Evolutionary conservation across 202 grass and related monocot genomes (phyloP), one percentile per base, ranked within the genome.

Genomic region (Sporobolus alterniflorus): DNA sequence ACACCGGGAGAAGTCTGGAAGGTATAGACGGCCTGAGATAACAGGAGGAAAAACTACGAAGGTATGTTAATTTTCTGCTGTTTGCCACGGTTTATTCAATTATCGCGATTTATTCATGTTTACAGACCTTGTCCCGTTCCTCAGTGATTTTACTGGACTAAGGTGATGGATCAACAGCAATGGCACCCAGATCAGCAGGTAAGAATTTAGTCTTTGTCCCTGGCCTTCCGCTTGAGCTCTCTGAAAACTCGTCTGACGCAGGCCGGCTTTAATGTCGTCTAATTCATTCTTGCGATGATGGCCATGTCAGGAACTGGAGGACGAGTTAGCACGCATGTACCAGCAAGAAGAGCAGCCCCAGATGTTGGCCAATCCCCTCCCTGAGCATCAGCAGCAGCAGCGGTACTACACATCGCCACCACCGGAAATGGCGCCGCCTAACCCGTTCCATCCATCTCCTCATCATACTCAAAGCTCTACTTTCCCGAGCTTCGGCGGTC

Each of bases 181-280:
- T 94, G 89, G 89, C 79, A 70, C 29, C 57, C 89, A 33, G 54
- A 79, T 43, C 80, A 67, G 74, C 85, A 67, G 82, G 92, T 91
- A 84, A 74, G 82, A 64, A 43, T 28, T 61, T 26, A 4, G 12
- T 39, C 36, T 39, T 61, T 1, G 13, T 32, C 25, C 59, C 59
- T 31, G 13, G 1, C 59, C 59, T 30, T 29, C 26, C 26, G 2
- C 1, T 30, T 14, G 24, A 60, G 0, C 11, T 60, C 11, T 60
- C 24, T 56, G 42, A 52, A 52, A 12, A 11, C n/a, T 25, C 2
- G 54, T 8, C 9, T 55, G 52, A 24, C 11, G 21, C 6, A 18
- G 32, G 39, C 6, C 13, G 32, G 39, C 32, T 77, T 74, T 75
- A 24, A 26, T 64, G 60, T 40, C 3, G 21, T 16, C 43, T 69